Base-by-base conservation (phyloP, 768 basidiomycete genomes). In the Vishniacozyma victoriae region DNA sequence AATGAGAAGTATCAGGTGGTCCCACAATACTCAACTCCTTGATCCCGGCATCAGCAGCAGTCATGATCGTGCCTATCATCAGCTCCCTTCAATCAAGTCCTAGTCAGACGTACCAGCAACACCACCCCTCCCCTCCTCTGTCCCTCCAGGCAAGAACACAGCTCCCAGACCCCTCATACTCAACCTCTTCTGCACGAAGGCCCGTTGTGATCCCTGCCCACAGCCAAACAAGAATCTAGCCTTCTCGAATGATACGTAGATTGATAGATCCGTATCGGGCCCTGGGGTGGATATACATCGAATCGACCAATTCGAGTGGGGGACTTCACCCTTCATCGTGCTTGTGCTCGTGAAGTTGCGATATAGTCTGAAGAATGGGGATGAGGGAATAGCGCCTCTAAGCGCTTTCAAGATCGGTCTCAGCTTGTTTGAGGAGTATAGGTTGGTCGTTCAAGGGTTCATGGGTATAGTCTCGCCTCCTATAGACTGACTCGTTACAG, bases 161-260 rank as follows among this genome's bases (percentile, higher is more conserved):
- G 77, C 83, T 29, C 76, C 78, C 4, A 85, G 76, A 57, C 80
- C 84, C 64, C 77, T 80, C 78, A 86, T 80, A 41, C 80, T 80
- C 37, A 78, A 74, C 54, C 74, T 75, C 50, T 80, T 80, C 72
- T 90, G 84, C 14, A 83, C 71, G 64, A 85, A 85, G 0, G 84
- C 74, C 27, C 92, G 76, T 35, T 81, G 82, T 1, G 84, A 82
- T 50, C 84, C 85, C 71, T 95, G 90, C 6, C 87, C 84, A 16
- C 77, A 81, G 71, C 91, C 91, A 77, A 96, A 89, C 31, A 92
- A 77, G 59, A 91, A 96, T 59, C 87, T 85, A 12, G 79, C 83
- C 44, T 78, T 76, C 56, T 86, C 84, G 67, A 90, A 91, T 1
- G 78, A 76, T 56, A 93, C 72, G 50, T 85, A 73, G 20, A 95